A percentile compares a stretch with the other conserved stretches of the same genome.
Evolutionary conservation across 305 asterid genomes (phyloP).

Genomic region (Withania somnifera): DNA sequence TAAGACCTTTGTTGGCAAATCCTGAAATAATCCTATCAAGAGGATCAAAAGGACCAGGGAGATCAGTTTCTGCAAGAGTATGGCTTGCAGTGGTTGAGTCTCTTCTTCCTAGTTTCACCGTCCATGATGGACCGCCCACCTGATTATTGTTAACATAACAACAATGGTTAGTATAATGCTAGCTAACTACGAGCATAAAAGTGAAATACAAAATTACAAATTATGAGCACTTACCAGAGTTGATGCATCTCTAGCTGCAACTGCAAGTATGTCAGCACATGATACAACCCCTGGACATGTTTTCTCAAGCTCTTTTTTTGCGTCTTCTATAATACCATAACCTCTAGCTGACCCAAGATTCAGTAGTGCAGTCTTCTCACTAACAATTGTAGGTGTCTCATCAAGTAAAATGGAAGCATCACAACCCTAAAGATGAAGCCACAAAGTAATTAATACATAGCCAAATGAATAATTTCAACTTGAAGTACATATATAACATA

Average conservation of each 20-base stretch:
- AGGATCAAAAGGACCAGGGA: conserved; percentile 45
- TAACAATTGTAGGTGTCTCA: conserved; percentile 47
- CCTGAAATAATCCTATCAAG: too few relatives aligned
- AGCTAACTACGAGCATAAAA: too few relatives aligned
- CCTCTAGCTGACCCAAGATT: conserved; percentile 58
- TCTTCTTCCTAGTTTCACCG: conserved; percentile 48
- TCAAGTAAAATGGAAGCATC: conserved; percentile 60
- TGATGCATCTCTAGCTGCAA: conserved; percentile 6
- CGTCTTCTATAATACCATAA: conserved; percentile 46
- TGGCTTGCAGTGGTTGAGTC: conserved; percentile 50
- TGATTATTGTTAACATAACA: too few relatives aligned
- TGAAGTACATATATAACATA: too few relatives aligned
- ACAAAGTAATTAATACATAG: too few relatives aligned
- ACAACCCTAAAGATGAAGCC: conserved; percentile 82
- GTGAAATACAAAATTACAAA: too few relatives aligned
- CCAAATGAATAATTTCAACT: too few relatives aligned
- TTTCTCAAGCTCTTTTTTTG: conserved; percentile 43
- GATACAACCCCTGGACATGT: conserved; percentile 51
- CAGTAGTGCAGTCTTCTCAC: conserved; percentile 53
- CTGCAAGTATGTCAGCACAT: conserved; percentile 28
- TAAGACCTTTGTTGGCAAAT: conserved; percentile 57
- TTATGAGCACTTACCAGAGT: too few relatives aligned
- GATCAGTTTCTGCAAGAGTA: conserved; percentile 39
- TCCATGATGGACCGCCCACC: conserved; percentile 58
- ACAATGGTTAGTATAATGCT: too few relatives aligned